Evolutionary conservation across 768 basidiomycete species (phyloP).

Genomic region (Phlebiopsis gigantea): DNA sequence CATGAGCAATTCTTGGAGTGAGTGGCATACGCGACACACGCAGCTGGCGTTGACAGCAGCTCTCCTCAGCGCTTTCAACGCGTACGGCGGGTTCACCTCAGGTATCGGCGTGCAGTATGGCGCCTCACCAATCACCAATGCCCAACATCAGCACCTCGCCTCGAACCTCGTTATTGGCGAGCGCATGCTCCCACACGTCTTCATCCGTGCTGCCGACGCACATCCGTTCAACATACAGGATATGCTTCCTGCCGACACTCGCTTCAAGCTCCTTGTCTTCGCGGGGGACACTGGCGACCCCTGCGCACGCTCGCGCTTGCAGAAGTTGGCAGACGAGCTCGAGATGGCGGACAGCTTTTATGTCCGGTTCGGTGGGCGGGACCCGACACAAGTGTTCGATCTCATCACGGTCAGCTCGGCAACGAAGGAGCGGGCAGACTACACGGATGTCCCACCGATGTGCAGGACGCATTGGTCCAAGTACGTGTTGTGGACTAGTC

Average conservation of each 20-base stretch:
- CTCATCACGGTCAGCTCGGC: conserved; percentile 35
- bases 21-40: conserved; percentile 12
- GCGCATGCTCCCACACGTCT: conserved; percentile 42
- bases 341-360: conserved; percentile 15
- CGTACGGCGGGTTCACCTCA: conserved; percentile 39
- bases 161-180: conserved; percentile 39
- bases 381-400: conserved; percentile 33
- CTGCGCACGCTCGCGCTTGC: conserved; percentile 14
- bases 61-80: conserved; percentile 34
- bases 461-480: conserved; percentile 57
- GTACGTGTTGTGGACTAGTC: conserved; percentile 28
- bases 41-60: neutral
- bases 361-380: conserved; percentile 5
- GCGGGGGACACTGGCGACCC: conserved; percentile 29
- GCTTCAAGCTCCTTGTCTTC: conserved; percentile 46
- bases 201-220: conserved; percentile 43
- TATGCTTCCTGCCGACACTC: conserved; percentile 39
- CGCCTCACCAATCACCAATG: conserved; percentile 32
- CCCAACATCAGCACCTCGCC: conserved; percentile 32
- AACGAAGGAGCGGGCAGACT: conserved; percentile 34
- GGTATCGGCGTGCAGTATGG: conserved; percentile 47
- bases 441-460: conserved; percentile 39
- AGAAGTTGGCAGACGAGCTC: conserved; percentile 15
- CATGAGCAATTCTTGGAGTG: conserved; percentile 42
- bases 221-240: conserved; percentile 46